Evolutionary conservation across 2,329 filamentous ascomycete species (phyloP).

Genomic region (Exutisphaerella laricina): DNA sequence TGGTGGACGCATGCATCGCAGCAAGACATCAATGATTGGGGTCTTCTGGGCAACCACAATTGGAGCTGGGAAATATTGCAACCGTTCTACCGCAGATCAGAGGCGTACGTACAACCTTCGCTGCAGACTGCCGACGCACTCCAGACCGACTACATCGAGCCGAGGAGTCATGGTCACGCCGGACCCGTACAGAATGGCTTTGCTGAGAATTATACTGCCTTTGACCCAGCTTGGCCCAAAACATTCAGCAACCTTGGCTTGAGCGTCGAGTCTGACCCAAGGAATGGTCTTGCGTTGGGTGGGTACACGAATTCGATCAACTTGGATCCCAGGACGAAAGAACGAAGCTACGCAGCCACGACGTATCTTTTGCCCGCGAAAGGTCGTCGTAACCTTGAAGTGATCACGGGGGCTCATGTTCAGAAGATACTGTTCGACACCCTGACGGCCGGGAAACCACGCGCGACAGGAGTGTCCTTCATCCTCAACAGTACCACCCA

Average conservation of each 20-base stretch:
- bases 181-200: constrained; percentile 35
- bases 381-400: constrained; percentile 25
- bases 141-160: constrained; percentile 18
- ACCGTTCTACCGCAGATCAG: constrained; percentile 14
- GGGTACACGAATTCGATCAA: constrained; percentile 25
- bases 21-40: constrained; percentile 32
- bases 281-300: constrained; percentile 30
- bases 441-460: neutral
- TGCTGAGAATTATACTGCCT: constrained; percentile 29
- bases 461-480: constrained; percentile 2
- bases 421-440: constrained; percentile 6
- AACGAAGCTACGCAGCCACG: constrained; percentile 30
- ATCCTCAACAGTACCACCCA: constrained; percentile 3
- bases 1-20: constrained; percentile 16
- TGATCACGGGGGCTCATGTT: constrained; percentile 34
- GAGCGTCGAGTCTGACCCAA: constrained; percentile 27
- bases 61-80: constrained; percentile 34
- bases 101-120: constrained; percentile 7
- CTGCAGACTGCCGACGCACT: constrained; percentile 5
- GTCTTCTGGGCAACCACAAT: constrained; percentile 21
- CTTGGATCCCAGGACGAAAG: constrained; percentile 12
- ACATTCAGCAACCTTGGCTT: constrained; percentile 21
- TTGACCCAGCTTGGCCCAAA: constrained; percentile 23
- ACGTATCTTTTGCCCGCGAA: constrained; percentile 28
- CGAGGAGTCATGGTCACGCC: constrained; percentile 28